Percentiles rank a stretch among this genome's conserved stretches.
phyloP scores from a whole-genome alignment of 2,329 filamentous ascomycete species.

The Penicillium brasilianum region DNA sequence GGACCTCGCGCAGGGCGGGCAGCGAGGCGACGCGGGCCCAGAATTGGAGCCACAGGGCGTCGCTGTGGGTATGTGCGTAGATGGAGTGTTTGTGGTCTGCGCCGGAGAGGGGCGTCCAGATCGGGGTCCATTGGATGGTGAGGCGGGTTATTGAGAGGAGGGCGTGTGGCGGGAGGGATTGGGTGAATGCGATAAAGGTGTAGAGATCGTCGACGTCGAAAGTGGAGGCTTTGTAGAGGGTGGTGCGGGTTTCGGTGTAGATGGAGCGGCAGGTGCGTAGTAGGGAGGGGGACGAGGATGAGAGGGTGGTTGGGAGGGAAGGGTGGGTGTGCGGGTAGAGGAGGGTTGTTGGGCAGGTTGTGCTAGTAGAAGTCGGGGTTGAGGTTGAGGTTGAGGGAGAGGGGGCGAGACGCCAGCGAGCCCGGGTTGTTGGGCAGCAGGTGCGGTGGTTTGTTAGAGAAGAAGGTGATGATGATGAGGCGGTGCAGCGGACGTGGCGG shows the following conservation, averaged over 20 bases:
- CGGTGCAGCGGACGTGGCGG: constrained; percentile 41
- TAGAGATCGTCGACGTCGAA: constrained; percentile 46
- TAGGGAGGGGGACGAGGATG: constrained; percentile 23
- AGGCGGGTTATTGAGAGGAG: constrained; percentile 30
- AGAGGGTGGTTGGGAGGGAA: constrained; percentile 31
- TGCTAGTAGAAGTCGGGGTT: background rate
- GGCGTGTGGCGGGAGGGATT: constrained; percentile 26
- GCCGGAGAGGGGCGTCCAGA: constrained; percentile 44
- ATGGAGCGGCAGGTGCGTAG: constrained; percentile 43
- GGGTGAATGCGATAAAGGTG: constrained; percentile 43
- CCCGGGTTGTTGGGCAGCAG: constrained; percentile 41
- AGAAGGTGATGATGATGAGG: constrained; percentile 17
- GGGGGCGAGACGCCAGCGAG: constrained; percentile 35
- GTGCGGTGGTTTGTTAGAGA: constrained; percentile 38
- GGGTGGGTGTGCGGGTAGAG: constrained; percentile 45
- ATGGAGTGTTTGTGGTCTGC: constrained; percentile 37
- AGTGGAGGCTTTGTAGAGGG: constrained; percentile 36
- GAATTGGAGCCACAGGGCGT: constrained; percentile 40
- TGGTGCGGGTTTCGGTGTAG: constrained; percentile 39
- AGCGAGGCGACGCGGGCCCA: constrained; percentile 35
- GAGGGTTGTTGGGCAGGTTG: constrained; percentile 15
- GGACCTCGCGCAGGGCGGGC: constrained; percentile 26
- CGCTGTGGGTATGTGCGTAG: constrained; percentile 45
- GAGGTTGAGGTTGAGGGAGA: constrained; percentile 9
- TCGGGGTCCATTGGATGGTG: constrained; percentile 41